Evolutionary conservation across 768 basidiomycete species (phyloP).

Genomic region (Amanita pallidorosea): DNA sequence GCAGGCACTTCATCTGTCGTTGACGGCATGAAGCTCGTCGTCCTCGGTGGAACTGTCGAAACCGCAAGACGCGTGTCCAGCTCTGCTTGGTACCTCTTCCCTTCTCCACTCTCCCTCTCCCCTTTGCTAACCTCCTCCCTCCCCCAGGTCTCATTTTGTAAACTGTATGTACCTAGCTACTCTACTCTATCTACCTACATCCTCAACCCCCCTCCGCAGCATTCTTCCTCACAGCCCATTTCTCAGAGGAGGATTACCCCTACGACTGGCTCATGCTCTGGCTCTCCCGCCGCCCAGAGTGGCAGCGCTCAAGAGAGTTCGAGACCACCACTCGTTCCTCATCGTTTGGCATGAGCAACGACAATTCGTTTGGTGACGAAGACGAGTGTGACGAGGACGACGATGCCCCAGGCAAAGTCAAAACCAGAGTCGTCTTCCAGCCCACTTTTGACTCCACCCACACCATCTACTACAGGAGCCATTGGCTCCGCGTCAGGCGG

Average conservation of each 20-base stretch:
- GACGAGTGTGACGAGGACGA: slow-evolving; percentile 23
- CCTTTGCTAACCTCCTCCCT: slow-evolving; percentile 3
- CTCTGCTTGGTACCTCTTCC: slow-evolving; percentile 59
- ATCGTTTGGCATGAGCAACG: slow-evolving; percentile 43
- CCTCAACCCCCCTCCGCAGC: slow-evolving; percentile 33
- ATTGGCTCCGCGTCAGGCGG: slow-evolving; percentile 73
- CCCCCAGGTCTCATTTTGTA: slow-evolving; percentile 67
- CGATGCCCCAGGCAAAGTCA: slow-evolving; percentile 41
- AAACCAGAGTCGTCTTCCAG: slow-evolving; percentile 80
- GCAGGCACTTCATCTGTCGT: slow-evolving; percentile 69
- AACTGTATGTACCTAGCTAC: slow-evolving; percentile 52
- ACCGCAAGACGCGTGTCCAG: slow-evolving; percentile 75
- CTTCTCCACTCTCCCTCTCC: background rate
- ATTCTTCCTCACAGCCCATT: slow-evolving; percentile 85
- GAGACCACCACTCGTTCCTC: slow-evolving; percentile 76
- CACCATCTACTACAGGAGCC: slow-evolving; percentile 77
- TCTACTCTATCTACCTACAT: slow-evolving; percentile 8
- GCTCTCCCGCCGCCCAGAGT: slow-evolving; percentile 76
- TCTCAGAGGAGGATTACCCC: slow-evolving; percentile 83
- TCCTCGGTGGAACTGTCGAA: slow-evolving; percentile 80
- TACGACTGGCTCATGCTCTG: slow-evolving; percentile 91
- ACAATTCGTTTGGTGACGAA: slow-evolving; percentile 41
- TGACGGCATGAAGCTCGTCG: slow-evolving; percentile 86
- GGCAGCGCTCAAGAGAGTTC: slow-evolving; percentile 84
- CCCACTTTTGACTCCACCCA: slow-evolving; percentile 83